Base-by-base conservation (phyloP, 139 green algal genomes). In the Chlamydomonas eustigma region DNA sequence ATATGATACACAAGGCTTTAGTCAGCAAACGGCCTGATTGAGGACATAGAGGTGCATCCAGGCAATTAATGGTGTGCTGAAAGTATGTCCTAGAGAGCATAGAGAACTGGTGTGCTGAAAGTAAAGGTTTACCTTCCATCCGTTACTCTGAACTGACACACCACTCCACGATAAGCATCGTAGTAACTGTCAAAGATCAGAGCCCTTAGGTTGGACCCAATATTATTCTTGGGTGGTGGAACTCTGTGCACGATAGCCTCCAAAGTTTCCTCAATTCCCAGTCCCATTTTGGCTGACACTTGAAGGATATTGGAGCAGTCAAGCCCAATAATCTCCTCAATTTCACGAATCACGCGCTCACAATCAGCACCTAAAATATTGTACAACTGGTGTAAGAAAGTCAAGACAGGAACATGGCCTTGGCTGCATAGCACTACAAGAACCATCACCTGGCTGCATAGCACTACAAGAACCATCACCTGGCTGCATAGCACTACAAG, bases 121-220 rank as follows among this genome's bases (percentile, higher is more conserved):
- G n/a, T n/a, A n/a, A n/a, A n/a, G n/a, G n/a, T n/a, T 12, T 38
- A 30, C 22, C 58, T 37, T 5, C 75, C 75, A 44, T 79, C 75
- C 30, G 51, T 66, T 4, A 81, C 78, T 36, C 71, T 72, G 71
- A 90, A 88, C 77, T 90, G 83, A 71, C 85, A 90, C 31, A 88
- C 83, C 39, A 84, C 80, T 2, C 84, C 80, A 0, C 78, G 80
- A 88, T 98, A 99, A 1, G 88, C 32, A 81, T 99, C 95, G 52
- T 98, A 99, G 82, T 97, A 97, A n/a, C 76, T 91, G 88, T 99
- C 95, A 75, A 98, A 99, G 74, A 99, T 97, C 35, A 99, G 87
- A 12, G 93, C 93, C 12, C 95, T 83, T 68, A 97, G 80, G 3
- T 81, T 88, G 52, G 94, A 39, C 31, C 39, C 65, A 2, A 78